Percentiles rank a stretch among this genome's conserved stretches.
These are phyloP conservation scores for Apiotrichum montevideense DNA, from an alignment of 1,284 basidiomycete genomes.

Conservation along the genomic window DNA sequence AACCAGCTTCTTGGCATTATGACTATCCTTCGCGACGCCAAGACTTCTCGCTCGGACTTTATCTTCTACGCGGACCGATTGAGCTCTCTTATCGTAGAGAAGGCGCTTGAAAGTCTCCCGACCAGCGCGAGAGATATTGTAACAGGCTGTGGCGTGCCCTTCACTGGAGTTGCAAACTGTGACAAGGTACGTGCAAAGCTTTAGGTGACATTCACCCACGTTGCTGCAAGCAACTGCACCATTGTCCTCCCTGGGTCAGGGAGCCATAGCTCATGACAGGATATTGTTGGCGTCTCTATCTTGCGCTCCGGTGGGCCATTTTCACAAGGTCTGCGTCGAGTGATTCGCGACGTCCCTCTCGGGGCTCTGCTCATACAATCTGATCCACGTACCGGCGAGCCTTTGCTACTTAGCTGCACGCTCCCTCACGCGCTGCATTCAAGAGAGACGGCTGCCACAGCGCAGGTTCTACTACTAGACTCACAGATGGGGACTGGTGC, in stretches of 20 bases:
- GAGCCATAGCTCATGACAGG: constrained; percentile 12
- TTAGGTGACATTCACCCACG: no score
- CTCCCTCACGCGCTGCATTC: constrained; percentile 68
- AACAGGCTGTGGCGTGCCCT: constrained; percentile 61
- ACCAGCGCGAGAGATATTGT: constrained; percentile 58
- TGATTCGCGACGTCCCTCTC: constrained; percentile 77
- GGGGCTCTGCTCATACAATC: constrained; percentile 89
- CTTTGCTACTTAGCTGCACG: constrained; percentile 72
- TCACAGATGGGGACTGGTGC: constrained; percentile 94
- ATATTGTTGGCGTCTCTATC: constrained; percentile 41
- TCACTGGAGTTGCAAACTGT: constrained; percentile 54
- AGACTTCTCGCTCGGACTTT: constrained; percentile 72
- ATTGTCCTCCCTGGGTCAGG: no score
- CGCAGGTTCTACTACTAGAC: constrained; percentile 87
- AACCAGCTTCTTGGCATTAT: constrained; percentile 79
- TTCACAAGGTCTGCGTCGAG: constrained; percentile 80
- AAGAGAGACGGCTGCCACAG: constrained; percentile 57
- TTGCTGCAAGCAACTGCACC: no score
- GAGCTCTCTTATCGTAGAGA: constrained; percentile 76
- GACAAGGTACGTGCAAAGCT: constrained; percentile 42
- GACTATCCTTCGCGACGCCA: constrained; percentile 70
- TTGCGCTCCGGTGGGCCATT: constrained; percentile 66
- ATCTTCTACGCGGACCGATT: constrained; percentile 61
- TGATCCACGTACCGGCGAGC: constrained; percentile 76
- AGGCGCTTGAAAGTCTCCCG: constrained; percentile 74